phyloP scores from a whole-genome alignment of 306 rosid species.

The Chamaecrista fasciculata region DNA sequence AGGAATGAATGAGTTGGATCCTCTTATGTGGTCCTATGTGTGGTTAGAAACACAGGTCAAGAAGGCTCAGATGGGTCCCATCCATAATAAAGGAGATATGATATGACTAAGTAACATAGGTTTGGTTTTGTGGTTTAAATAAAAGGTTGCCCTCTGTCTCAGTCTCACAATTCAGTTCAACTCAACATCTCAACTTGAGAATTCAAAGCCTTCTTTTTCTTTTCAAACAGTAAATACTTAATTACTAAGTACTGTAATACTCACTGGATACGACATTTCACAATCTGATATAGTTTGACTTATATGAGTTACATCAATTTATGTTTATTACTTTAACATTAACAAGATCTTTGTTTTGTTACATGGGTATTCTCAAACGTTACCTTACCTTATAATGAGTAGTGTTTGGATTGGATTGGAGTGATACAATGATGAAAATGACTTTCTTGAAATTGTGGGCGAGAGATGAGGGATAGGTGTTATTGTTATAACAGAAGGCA shows the following conservation, averaged over 20 bases:
- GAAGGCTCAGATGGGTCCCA: constrained; percentile 45
- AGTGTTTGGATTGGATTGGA: not conserved
- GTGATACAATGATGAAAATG: too few relatives aligned
- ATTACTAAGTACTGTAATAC: too few relatives aligned
- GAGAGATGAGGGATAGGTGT: not conserved
- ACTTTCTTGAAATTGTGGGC: too few relatives aligned
- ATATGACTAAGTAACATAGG: not conserved
- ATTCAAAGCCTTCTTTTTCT: not conserved
- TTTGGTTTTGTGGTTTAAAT: not conserved
- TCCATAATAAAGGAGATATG: not conserved
- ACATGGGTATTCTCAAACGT: too few relatives aligned
- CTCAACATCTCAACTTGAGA: too few relatives aligned
- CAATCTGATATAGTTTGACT: too few relatives aligned
- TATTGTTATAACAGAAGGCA: not conserved
- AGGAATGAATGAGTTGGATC: constrained; percentile 32
- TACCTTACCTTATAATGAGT: too few relatives aligned
- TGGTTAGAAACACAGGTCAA: constrained; percentile 29
- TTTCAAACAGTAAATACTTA: not conserved
- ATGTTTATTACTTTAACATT: not conserved
- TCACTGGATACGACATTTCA: too few relatives aligned
- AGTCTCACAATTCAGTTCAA: not conserved
- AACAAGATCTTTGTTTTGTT: too few relatives aligned
- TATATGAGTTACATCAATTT: too few relatives aligned
- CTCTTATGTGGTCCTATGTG: constrained; percentile 19
- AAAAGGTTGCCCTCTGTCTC: not conserved